phyloP scores from a whole-genome alignment of 768 basidiomycete species.

The Cytidiella melzeri region DNA sequence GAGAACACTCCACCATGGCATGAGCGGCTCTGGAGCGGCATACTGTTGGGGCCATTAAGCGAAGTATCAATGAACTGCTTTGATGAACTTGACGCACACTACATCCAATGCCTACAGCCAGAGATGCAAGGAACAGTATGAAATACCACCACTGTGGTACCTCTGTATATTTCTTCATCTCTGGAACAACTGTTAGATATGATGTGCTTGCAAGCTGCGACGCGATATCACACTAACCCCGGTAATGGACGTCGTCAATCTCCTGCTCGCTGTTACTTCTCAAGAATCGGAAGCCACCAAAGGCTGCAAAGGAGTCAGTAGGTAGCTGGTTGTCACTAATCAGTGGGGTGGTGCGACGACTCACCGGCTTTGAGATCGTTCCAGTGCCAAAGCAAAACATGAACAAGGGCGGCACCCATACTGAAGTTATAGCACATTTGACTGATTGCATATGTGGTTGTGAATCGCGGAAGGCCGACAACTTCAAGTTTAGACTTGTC shows the following conservation, averaged over 20 bases:
- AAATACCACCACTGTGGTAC: constrained; percentile 51
- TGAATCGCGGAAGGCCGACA: constrained; percentile 29
- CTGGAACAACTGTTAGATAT: constrained; percentile 17
- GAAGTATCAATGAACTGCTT: not conserved
- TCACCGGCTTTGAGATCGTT: constrained; percentile 38
- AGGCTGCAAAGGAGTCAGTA: constrained; percentile 24
- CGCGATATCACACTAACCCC: constrained; percentile 24
- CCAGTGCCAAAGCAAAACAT: constrained; percentile 48
- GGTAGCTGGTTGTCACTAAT: not conserved
- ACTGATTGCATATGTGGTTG: constrained; percentile 42
- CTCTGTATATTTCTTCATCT: constrained; percentile 47
- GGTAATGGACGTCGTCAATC: constrained; percentile 45
- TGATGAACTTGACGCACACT: constrained; percentile 19
- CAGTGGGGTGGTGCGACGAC: constrained; percentile 5
- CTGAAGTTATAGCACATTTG: constrained; percentile 46
- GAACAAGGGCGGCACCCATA: constrained; percentile 44
- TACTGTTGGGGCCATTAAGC: constrained; percentile 20
- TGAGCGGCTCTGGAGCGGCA: constrained; percentile 33
- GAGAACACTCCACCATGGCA: constrained; percentile 51
- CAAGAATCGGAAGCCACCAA: constrained; percentile 37
- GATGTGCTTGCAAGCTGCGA: not conserved
- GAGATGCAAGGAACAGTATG: constrained; percentile 36
- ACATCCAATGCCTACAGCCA: constrained; percentile 44
- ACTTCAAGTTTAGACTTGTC: constrained; percentile 24
- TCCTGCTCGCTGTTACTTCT: constrained; percentile 27